A percentile compares a stretch with the other conserved stretches of the same genome.
Conservation (phyloP, 176 grass and related monocot species). For the Canna indica region DNA sequence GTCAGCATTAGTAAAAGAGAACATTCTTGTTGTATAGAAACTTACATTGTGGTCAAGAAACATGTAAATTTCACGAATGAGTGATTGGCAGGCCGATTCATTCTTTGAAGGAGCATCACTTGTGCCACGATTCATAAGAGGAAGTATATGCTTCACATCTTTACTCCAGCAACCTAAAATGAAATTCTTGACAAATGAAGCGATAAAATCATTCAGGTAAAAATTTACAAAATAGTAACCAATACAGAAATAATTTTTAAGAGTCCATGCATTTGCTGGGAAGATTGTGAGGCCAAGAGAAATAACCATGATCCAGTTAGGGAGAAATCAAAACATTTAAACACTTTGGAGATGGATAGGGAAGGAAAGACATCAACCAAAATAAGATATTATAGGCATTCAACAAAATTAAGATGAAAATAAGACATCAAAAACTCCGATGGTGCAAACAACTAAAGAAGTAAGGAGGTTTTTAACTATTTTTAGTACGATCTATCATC, state of each 20-base stretch:
- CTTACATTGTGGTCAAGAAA: conserved; percentile 95
- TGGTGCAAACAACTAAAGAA: too few species aligned
- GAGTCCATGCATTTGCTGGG: too few species aligned
- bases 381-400: not conserved
- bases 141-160: conserved; percentile 72
- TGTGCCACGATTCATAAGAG: conserved; percentile 61
- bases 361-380: not conserved
- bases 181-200: conserved; percentile 65
- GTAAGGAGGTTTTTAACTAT: too few species aligned
- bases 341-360: not conserved
- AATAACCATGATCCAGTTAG: not conserved
- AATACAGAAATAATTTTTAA: conserved; percentile 3
- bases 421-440: too few species aligned
- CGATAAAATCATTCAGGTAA: conserved; percentile 19
- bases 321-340: not conserved
- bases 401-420: not conserved
- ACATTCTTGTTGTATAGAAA: conserved; percentile 11
- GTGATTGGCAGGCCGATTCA: conserved; percentile 37
- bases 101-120: conserved; percentile 48
- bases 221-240: conserved; percentile 8
- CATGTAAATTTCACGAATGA: conserved; percentile 70
- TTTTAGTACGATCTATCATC: too few species aligned
- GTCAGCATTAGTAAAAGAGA: not conserved
- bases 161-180: conserved; percentile 80
- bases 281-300: not conserved